Evolutionary conservation across 805 yeast species (phyloP).

Genomic region (Wickerhamiella australiensis): DNA sequence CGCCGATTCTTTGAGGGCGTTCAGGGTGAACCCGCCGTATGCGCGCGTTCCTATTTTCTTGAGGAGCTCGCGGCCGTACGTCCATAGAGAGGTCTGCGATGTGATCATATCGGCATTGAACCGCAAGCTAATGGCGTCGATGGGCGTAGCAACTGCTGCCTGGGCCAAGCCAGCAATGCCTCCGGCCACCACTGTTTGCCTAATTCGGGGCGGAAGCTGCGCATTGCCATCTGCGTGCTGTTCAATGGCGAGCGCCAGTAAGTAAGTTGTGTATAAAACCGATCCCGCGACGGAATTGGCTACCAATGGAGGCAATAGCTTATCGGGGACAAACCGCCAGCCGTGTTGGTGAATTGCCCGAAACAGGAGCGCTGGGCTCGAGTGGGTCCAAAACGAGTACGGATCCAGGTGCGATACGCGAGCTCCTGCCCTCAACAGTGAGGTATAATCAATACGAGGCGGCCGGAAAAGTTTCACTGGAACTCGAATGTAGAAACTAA

Average conservation of each 20-base stretch:
- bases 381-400: constrained; percentile 48
- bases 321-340: constrained; percentile 76
- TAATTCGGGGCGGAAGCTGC: constrained; percentile 40
- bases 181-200: constrained; percentile 56
- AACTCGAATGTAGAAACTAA: constrained; percentile 67
- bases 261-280: constrained; percentile 71
- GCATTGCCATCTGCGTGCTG: constrained; percentile 18
- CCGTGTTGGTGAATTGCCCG: constrained; percentile 67
- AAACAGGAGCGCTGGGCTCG: constrained; percentile 61
- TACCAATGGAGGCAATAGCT: constrained; percentile 72
- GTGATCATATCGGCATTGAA: constrained; percentile 63
- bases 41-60: constrained; percentile 64
- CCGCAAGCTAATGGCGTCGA: constrained; percentile 80
- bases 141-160: constrained; percentile 84
- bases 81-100: constrained; percentile 67
- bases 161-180: constrained; percentile 77
- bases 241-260: constrained; percentile 30
- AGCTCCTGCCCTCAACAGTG: constrained; percentile 26
- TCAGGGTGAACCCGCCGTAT: constrained; percentile 77
- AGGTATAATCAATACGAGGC: constrained; percentile 70
- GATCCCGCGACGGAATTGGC: constrained; percentile 87
- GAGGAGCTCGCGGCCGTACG: constrained; percentile 56
- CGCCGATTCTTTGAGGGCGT: constrained; percentile 60
- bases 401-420: constrained; percentile 20
- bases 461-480: constrained; percentile 81